Percentiles rank a stretch among this genome's conserved stretches.
These are phyloP conservation scores for Gonium pectorale DNA, from an alignment of 139 green algal genomes.

Conservation along the genomic window DNA sequence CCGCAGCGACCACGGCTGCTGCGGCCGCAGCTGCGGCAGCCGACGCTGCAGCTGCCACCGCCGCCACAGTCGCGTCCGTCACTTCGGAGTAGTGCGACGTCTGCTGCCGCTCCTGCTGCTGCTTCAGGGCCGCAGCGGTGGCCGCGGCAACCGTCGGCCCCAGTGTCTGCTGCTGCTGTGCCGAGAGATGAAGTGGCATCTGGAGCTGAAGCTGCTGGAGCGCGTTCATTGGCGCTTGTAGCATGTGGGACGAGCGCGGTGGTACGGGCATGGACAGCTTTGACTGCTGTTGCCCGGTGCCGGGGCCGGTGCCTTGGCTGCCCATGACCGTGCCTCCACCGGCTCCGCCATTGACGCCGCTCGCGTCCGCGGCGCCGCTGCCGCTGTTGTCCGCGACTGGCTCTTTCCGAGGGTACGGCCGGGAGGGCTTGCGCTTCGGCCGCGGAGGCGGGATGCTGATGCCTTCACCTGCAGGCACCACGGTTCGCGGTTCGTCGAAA, in stretches of 20 bases:
- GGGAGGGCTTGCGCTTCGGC: slow-evolving; percentile 86
- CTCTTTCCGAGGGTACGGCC: slow-evolving; percentile 84
- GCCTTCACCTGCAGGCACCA: slow-evolving; percentile 42
- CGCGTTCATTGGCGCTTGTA: background rate
- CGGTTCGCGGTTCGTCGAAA: too few relatives aligned
- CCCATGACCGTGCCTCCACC: background rate
- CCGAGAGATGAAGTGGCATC: background rate
- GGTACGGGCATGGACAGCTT: background rate
- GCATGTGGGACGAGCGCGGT: background rate
- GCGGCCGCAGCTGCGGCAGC: slow-evolving; percentile 76
- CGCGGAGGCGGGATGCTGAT: slow-evolving; percentile 89
- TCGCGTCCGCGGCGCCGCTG: slow-evolving; percentile 24
- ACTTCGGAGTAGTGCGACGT: slow-evolving; percentile 25
- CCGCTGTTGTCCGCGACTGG: slow-evolving; percentile 2
- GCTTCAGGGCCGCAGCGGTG: background rate
- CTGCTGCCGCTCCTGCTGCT: slow-evolving; percentile 10
- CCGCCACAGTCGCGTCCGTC: slow-evolving; percentile 72
- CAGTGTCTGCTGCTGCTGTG: background rate
- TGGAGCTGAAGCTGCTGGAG: slow-evolving; percentile 12
- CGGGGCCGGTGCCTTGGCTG: slow-evolving; percentile 16
- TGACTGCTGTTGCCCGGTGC: slow-evolving; percentile 22
- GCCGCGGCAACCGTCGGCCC: background rate
- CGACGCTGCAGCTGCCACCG: slow-evolving; percentile 75
- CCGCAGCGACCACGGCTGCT: slow-evolving; percentile 79
- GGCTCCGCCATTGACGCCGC: slow-evolving; percentile 27